These are phyloP conservation scores for Wickerhamomyces sp. DNA, from an alignment of 1,139 yeast genomes.

Conservation along the genomic window DNA sequence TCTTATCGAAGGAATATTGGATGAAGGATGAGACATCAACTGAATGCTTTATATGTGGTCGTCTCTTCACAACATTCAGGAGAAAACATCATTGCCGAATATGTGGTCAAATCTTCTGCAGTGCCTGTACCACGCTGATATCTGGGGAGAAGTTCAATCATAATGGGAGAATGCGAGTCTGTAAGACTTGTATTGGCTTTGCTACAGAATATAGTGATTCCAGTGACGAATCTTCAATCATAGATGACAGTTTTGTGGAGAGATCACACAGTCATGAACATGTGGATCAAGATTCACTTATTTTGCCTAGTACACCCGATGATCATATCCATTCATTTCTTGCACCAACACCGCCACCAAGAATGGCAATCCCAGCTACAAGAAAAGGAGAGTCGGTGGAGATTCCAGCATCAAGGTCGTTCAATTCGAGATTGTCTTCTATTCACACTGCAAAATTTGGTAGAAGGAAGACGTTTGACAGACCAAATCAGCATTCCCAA, in stretches of 20 bases:
- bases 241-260: constrained; percentile 31
- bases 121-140: constrained; percentile 75
- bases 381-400: constrained; percentile 75
- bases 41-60: constrained; percentile 75
- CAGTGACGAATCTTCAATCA: constrained; percentile 50
- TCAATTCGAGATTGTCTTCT: constrained; percentile 24
- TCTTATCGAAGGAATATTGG: constrained; percentile 72
- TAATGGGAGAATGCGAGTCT: constrained; percentile 70
- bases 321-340: constrained; percentile 21
- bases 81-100: constrained; percentile 93
- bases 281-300: constrained; percentile 10
- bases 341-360: constrained; percentile 63
- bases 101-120: constrained; percentile 94
- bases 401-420: constrained; percentile 46
- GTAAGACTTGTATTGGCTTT: constrained; percentile 68
- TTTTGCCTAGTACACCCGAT: constrained; percentile 13
- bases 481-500: constrained; percentile 3
- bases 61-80: constrained; percentile 70
- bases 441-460: constrained; percentile 22
- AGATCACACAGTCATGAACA: constrained; percentile 16
- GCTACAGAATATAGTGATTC: constrained; percentile 60
- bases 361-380: constrained; percentile 81
- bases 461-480: constrained; percentile 17
- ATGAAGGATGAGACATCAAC: constrained; percentile 86
- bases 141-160: constrained; percentile 70